phyloP scores from a whole-genome alignment of 2,329 filamentous ascomycete genomes.

The Penicillium oxalicum region DNA sequence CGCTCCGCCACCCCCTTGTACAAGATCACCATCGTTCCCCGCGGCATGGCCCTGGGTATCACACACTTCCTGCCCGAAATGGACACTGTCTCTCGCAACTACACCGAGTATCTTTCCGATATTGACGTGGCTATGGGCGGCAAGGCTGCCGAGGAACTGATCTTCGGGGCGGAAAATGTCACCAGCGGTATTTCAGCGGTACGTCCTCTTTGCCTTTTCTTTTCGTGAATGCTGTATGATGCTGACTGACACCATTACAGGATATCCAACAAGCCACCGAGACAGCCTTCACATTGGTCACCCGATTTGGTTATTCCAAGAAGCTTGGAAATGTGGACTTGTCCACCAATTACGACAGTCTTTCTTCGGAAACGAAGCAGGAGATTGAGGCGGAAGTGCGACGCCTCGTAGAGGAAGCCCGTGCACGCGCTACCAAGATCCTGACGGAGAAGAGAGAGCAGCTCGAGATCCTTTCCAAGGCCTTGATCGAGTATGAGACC shows the following conservation, averaged over 20 bases:
- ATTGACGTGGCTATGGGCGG: conserved; percentile 80
- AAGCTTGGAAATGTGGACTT: conserved; percentile 87
- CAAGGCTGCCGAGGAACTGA: conserved; percentile 81
- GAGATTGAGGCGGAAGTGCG: conserved; percentile 86
- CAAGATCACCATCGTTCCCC: conserved; percentile 94
- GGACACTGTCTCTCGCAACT: conserved; percentile 86
- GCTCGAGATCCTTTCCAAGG: conserved; percentile 80
- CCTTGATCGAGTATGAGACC: conserved; percentile 90
- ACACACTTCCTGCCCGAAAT: conserved; percentile 85
- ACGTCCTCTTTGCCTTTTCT: conserved; percentile 33
- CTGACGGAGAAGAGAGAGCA: conserved; percentile 72
- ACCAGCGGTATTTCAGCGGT: conserved; percentile 79
- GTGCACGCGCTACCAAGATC: conserved; percentile 64
- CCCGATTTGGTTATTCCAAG: conserved; percentile 80
- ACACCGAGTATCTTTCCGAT: conserved; percentile 71
- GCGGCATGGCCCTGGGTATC: conserved; percentile 77
- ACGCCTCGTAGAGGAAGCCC: conserved; percentile 73
- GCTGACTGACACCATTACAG: conserved; percentile 38
- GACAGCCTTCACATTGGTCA: conserved; percentile 82
- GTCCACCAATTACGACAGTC: conserved; percentile 66
- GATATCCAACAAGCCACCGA: conserved; percentile 79
- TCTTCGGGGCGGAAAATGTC: conserved; percentile 85
- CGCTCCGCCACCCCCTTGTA: conserved; percentile 73
- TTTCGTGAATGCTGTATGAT: background rate
- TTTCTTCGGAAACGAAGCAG: conserved; percentile 81